Percentiles rank a stretch among this genome's conserved stretches.
phyloP scores from a whole-genome alignment of 208 protist species.

The Leishmania turanica region DNA sequence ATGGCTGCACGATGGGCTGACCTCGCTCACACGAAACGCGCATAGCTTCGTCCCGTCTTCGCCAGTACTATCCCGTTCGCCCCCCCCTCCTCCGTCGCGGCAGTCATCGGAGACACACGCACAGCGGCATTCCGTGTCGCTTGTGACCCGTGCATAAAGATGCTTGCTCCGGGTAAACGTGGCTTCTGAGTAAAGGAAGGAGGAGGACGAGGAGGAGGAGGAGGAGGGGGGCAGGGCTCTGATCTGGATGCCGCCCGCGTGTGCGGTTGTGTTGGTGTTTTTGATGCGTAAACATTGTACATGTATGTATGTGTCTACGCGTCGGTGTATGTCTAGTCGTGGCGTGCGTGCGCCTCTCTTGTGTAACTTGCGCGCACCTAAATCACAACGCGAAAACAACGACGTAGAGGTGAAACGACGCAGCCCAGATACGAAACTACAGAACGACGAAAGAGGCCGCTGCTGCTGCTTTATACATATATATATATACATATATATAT shows the following conservation, averaged over 20 bases:
- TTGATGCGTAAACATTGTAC: neutral
- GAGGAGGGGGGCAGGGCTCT: neutral
- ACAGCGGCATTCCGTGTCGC: neutral
- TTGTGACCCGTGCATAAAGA: neutral
- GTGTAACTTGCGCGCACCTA: neutral
- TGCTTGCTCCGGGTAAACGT: neutral
- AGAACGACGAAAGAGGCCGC: neutral
- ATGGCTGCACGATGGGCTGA: neutral
- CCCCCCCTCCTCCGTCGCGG: neutral
- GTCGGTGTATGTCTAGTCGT: neutral
- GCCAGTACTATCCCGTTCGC: neutral
- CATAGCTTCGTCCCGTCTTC: neutral
- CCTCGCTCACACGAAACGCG: neutral
- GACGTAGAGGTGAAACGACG: neutral
- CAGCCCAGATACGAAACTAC: no score
- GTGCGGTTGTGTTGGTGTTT: neutral
- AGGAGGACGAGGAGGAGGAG: neutral
- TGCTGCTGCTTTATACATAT: no score
- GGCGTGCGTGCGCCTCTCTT: conserved; percentile 10
- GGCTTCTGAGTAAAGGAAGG: neutral
- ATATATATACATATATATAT: no score
- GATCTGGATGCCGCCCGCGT: neutral
- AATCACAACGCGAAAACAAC: neutral
- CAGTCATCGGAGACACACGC: neutral
- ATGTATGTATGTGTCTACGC: neutral